Base-by-base conservation (phyloP, 768 basidiomycete species). In the Naganishia vaughanmartiniae region DNA sequence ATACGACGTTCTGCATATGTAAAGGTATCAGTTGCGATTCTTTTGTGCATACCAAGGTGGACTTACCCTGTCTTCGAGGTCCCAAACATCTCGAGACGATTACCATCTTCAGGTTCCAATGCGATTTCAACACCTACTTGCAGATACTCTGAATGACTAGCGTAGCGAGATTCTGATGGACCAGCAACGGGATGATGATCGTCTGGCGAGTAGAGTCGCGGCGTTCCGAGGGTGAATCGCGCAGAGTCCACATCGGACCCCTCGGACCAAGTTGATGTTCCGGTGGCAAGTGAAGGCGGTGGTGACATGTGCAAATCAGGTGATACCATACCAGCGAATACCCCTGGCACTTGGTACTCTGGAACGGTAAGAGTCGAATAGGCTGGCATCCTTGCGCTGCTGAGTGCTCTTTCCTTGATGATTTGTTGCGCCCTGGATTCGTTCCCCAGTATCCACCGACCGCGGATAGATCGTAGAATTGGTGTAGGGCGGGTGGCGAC, bases 1-100 rank as follows among this genome's bases (percentile, higher is more conserved):
- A 80, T 93, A 95, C 1, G 88, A 88, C 69, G 90, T 88, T 70
- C 93, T 96, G 74, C 30, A 36, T 9, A n/a, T 15, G 36, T 33
- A 15, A 4, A 45, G 10, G 19, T 12, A 36, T 42, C 24, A 63
- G 60, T 58, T 7, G 7, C 17, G 2, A 26, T 21, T 58, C 60
- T 34, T 45, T 7, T 39, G 0, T 45, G 4, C 3, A 3, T 26
- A 26, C 3, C 42, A 3, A 15, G 2, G 5, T 26, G 11, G 5
- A 45, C 42, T 63, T 15, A 63, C 60, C 60, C 60, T 17, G 60
- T 63, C 60, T 63, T 63, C 12, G 60, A 63, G 4, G 60, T 63
- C 31, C 60, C 60, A 30, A 42, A 63, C 60, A 63, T 63, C n/a
- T 63, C 60, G 36, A 63, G 17, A 6, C 26, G 26, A 28, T 63